A percentile compares a stretch with the other conserved stretches of the same genome.
Conservation (phyloP, 371 early-diverging fungal species). For the Mucor irregularis region DNA sequence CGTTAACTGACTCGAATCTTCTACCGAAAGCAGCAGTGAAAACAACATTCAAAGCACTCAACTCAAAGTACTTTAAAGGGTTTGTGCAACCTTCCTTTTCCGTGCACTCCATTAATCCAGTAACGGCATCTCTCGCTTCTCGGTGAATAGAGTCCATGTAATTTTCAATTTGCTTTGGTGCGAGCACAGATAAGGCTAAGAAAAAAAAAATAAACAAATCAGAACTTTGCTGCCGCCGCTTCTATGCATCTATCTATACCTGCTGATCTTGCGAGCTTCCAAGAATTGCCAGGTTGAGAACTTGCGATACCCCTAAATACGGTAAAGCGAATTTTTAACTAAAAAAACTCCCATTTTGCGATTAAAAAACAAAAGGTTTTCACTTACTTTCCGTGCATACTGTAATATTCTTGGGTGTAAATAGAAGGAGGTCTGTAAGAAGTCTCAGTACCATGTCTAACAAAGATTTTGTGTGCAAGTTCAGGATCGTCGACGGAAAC, state of each 20-base stretch:
- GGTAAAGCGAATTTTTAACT: no score
- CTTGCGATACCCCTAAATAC: not conserved
- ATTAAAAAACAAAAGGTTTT: no score
- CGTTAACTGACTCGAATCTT: conserved; percentile 2
- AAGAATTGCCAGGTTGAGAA: not conserved
- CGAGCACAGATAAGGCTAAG: conserved; percentile 6
- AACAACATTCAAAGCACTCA: conserved; percentile 11
- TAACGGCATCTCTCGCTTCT: not conserved
- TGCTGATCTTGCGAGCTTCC: not conserved
- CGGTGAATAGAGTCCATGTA: not conserved
- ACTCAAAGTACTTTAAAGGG: conserved; percentile 3
- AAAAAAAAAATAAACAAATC: no score
- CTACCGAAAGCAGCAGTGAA: not conserved
- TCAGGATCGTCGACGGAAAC: conserved; percentile 15
- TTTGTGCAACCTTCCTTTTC: not conserved
- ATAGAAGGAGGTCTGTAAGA: conserved; percentile 7
- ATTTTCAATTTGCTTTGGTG: conserved; percentile 7
- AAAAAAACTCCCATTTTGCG: no score
- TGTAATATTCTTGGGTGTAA: not conserved
- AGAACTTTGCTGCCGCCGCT: no score
- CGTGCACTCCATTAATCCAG: not conserved
- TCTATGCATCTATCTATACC: not conserved
- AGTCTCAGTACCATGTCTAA: conserved; percentile 5
- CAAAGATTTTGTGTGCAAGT: conserved; percentile 18
- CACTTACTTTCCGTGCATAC: not conserved